Evolutionary conservation across 2,329 filamentous ascomycete genomes (phyloP), one percentile per base, ranked within the genome.

Genomic region (Fusarium miscanthi): DNA sequence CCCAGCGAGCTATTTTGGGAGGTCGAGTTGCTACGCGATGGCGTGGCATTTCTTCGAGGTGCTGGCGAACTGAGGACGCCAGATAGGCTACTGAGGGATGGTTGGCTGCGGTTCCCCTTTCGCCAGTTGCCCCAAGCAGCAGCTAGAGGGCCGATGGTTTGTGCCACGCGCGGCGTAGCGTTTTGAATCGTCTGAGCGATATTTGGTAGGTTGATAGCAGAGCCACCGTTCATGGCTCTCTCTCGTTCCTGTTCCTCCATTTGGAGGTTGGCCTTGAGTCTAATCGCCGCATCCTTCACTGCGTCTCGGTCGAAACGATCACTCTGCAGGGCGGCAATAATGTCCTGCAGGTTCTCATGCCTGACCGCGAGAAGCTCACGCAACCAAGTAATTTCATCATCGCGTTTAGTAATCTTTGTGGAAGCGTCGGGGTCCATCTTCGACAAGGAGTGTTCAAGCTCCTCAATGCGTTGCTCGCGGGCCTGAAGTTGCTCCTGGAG

Each of bases 241-340:
- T 98, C 95, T 57, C 94, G 93, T 82, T 98, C 95, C 80, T 97
- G 94, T 80, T 97, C 93, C 81, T 99, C 95, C 96, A 99, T 99
- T 80, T 98, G 94, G 40, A 99, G 86, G 78, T 97, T 98, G 19
- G 96, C 94, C 80, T 94, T 94, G 68, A 99, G 91, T 59, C 96
- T 92, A 76, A 98, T 98, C 40, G 94, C 93, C 10, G 95, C 94
- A 79, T 98, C 95, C 76, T 93, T 93, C 72, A 98, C 93, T 10
- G 89, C 88, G 70, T 94, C 90, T 63, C 90, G 89, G 80, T 98
- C 92, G 79, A 93, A 96, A 31, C 87, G 85, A 8, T 94, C 91
- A 70, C 91, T 87, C 6, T 92, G 91, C 33, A 98, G 87, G 10
- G 93, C 91, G 56, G 88, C 88, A 79, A 98, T 95, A 68, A 99